Percentiles rank a stretch among this genome's conserved stretches.
phyloP scores from a whole-genome alignment of 306 rosid genomes.

The Cucumis sativus region Cucumber_9930_V3 NC_026659.2:3859001-3859500 shows the following conservation, averaged over 20 bases:
- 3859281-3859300: constrained; percentile 29
- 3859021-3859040: constrained; percentile 37
- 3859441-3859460: neutral
- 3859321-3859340: constrained; percentile 39
- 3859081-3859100: neutral
- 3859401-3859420: neutral
- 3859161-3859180: constrained; percentile 37
- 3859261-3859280: neutral
- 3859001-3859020: constrained; percentile 32
- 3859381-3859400: neutral
- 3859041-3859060: constrained; percentile 48
- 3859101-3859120: neutral
- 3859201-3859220: constrained; percentile 48
- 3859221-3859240: neutral
- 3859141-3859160: constrained; percentile 27
- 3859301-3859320: constrained; percentile 59
- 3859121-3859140: constrained; percentile 15
- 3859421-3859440: neutral
- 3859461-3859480: neutral
- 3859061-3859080: constrained; percentile 42
- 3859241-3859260: neutral
- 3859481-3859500: neutral
- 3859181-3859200: constrained; percentile 53
- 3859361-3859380: neutral
- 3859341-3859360: neutral